phyloP scores from a whole-genome alignment of 768 basidiomycete species.

The Mycena polygramma region DNA sequence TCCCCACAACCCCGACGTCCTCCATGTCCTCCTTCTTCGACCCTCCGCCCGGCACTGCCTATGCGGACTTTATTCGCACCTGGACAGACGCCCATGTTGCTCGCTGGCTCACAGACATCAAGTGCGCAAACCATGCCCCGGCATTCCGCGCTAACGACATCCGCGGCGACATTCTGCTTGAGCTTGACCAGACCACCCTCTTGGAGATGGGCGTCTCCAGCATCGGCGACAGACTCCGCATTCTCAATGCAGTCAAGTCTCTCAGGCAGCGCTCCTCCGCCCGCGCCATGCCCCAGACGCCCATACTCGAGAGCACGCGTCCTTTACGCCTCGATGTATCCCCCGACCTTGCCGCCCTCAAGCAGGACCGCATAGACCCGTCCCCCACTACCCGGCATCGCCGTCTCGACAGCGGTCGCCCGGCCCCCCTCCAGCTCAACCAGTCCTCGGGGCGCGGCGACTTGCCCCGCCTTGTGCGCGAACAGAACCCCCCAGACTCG shows the following conservation, averaged over 20 bases:
- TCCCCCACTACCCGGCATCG: constrained; percentile 53
- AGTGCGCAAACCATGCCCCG: constrained; percentile 75
- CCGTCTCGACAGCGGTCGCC: constrained; percentile 73
- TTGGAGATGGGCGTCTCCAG: constrained; percentile 92
- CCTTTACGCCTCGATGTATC: constrained; percentile 36
- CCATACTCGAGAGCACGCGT: constrained; percentile 32
- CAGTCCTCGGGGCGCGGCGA: constrained; percentile 66
- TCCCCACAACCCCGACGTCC: constrained; percentile 56
- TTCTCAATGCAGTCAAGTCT: constrained; percentile 86
- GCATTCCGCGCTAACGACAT: constrained; percentile 91
- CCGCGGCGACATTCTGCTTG: constrained; percentile 90
- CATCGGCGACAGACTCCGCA: constrained; percentile 92
- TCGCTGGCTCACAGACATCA: constrained; percentile 84
- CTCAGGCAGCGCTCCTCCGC: constrained; percentile 72
- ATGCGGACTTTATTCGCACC: constrained; percentile 73
- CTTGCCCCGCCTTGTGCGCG: constrained; percentile 80
- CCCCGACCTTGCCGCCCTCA: constrained; percentile 20
- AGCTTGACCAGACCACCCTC: constrained; percentile 87
- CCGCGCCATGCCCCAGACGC: constrained; percentile 36
- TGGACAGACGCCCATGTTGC: constrained; percentile 82
- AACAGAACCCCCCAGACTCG: constrained; percentile 70
- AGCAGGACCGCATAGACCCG: constrained; percentile 40
- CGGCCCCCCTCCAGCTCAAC: constrained; percentile 85
- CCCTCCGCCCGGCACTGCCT: constrained; percentile 69
- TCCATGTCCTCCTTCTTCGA: constrained; percentile 57